phyloP scores from a whole-genome alignment of 768 basidiomycete genomes.

The Mycena haematopus region DNA sequence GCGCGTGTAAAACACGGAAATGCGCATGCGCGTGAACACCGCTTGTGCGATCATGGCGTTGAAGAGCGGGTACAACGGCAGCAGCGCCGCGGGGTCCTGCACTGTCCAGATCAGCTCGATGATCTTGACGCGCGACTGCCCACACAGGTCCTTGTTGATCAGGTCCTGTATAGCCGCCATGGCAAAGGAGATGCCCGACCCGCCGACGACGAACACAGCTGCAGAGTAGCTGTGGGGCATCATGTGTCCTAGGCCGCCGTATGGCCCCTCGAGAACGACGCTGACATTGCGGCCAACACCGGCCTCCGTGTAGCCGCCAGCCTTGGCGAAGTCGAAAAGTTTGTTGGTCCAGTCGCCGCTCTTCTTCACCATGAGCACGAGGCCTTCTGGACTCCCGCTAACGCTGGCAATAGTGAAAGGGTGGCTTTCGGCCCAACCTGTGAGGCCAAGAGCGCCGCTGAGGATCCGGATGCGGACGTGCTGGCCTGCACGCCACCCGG shows the following conservation, averaged over 20 bases:
- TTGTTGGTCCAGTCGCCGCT: slow-evolving; percentile 54
- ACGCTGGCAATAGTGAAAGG: slow-evolving; percentile 66
- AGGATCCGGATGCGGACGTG: slow-evolving; percentile 63
- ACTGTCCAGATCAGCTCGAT: slow-evolving; percentile 62
- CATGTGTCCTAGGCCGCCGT: slow-evolving; percentile 53
- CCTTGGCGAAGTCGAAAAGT: slow-evolving; percentile 45
- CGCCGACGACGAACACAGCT: slow-evolving; percentile 60
- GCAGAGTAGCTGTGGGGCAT: slow-evolving; percentile 55
- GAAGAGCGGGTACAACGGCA: slow-evolving; percentile 45
- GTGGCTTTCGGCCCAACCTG: slow-evolving; percentile 54
- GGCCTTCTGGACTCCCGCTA: slow-evolving; percentile 50
- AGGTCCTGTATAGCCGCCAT: slow-evolving; percentile 57
- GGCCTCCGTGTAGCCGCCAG: slow-evolving; percentile 23
- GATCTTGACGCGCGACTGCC: slow-evolving; percentile 45
- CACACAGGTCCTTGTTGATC: slow-evolving; percentile 41
- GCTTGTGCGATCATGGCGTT: slow-evolving; percentile 39
- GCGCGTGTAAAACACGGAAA: slow-evolving; percentile 52
- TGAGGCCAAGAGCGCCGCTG: slow-evolving; percentile 44
- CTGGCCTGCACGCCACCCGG: slow-evolving; percentile 69
- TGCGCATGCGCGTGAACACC: slow-evolving; percentile 37
- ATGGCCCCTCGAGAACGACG: slow-evolving; percentile 55
- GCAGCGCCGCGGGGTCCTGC: slow-evolving; percentile 43
- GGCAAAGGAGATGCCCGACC: slow-evolving; percentile 64
- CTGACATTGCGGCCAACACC: slow-evolving; percentile 34
- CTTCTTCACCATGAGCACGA: slow-evolving; percentile 58